These are phyloP conservation scores for Colletotrichum camelliae DNA, from an alignment of 2,329 filamentous ascomycete species.

Conservation along the genomic window DNA sequence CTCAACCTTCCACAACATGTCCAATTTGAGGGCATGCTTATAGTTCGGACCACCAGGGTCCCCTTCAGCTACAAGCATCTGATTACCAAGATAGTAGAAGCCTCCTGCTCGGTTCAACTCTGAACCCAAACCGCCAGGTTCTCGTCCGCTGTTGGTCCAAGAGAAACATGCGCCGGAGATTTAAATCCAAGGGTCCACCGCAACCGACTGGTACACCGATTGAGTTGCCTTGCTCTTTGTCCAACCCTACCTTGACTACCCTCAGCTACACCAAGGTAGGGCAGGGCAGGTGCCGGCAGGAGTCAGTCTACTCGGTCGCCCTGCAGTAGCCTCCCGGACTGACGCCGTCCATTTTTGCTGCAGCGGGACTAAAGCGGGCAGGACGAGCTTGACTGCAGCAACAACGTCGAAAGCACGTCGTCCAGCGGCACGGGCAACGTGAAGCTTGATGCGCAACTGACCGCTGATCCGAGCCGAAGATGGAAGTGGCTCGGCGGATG, in stretches of 20 bases:
- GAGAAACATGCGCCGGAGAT: slow-evolving; percentile 15
- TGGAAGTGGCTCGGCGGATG: background rate
- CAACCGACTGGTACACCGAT: background rate
- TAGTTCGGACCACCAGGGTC: background rate
- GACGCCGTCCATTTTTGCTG: background rate
- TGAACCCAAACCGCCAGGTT: background rate
- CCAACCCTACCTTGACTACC: background rate
- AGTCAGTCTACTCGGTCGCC: background rate
- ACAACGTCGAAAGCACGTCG: background rate
- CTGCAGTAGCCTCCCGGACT: background rate
- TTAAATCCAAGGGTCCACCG: slow-evolving; percentile 11
- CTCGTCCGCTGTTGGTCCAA: background rate
- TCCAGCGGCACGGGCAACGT: background rate
- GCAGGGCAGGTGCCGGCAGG: background rate
- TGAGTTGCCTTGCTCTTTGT: background rate
- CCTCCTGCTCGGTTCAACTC: background rate
- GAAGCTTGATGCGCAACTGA: background rate
- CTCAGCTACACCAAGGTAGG: background rate
- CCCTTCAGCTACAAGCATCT: background rate
- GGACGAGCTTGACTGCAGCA: background rate
- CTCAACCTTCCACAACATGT: background rate
- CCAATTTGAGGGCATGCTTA: background rate
- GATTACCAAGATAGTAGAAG: background rate
- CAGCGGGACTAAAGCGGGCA: background rate
- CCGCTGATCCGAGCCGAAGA: background rate